Percentiles rank a stretch among this genome's conserved stretches.
Evolutionary conservation across 768 basidiomycete species (phyloP).

Genomic region (Auricularia auricula-judae): DNA sequence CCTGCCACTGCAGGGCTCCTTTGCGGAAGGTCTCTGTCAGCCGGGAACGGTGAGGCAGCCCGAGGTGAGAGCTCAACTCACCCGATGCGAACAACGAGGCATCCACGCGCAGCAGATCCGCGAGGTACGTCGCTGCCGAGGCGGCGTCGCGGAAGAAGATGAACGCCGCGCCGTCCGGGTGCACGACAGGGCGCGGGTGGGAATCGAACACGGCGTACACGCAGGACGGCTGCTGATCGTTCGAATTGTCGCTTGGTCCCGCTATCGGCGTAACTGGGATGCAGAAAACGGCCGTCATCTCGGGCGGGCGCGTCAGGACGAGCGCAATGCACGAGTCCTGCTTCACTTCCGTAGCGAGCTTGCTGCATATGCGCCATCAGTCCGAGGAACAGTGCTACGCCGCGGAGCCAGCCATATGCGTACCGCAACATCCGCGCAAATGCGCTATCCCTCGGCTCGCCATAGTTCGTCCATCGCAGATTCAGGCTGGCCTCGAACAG

Average conservation of each 20-base stretch:
- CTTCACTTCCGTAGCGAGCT: neutral
- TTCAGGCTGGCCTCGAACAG: conserved; percentile 34
- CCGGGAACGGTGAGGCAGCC: too few species aligned
- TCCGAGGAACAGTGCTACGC: too few species aligned
- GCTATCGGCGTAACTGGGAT: conserved; percentile 19
- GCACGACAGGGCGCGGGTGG: conserved; percentile 38
- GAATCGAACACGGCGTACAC: conserved; percentile 58
- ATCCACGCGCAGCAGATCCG: conserved; percentile 40
- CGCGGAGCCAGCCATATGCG: too few species aligned
- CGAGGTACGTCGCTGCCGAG: conserved; percentile 32
- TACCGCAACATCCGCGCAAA: conserved; percentile 27
- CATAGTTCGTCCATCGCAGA: conserved; percentile 25
- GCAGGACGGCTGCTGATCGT: conserved; percentile 4
- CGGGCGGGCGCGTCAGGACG: conserved; percentile 61
- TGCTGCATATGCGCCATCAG: neutral
- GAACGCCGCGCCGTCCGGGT: conserved; percentile 48
- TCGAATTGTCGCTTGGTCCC: too few species aligned
- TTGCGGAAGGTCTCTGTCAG: conserved; percentile 17
- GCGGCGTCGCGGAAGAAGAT: conserved; percentile 39
- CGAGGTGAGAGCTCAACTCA: neutral
- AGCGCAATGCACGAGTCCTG: conserved; percentile 24
- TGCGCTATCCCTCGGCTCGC: conserved; percentile 23
- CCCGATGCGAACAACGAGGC: neutral
- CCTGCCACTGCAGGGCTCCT: conserved; percentile 46
- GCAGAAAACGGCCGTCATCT: conserved; percentile 47